phyloP scores from a whole-genome alignment of 2,329 filamentous ascomycete species.

The Boeremia lycopersici region DNA sequence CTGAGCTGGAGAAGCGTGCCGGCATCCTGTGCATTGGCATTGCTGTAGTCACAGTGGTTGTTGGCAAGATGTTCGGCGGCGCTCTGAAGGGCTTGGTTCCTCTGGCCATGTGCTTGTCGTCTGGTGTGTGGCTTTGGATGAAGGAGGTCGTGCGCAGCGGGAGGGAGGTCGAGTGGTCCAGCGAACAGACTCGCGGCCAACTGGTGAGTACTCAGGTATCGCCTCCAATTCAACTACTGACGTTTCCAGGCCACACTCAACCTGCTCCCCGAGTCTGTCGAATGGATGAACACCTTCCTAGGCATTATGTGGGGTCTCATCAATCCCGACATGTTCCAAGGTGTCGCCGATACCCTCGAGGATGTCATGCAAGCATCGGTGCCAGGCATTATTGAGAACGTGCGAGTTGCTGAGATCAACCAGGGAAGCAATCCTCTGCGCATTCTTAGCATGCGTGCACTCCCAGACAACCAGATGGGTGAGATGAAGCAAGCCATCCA shows the following conservation, averaged over 20 bases:
- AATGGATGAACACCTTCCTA: slow-evolving; percentile 92
- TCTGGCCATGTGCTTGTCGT: slow-evolving; percentile 71
- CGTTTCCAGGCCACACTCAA: slow-evolving; percentile 74
- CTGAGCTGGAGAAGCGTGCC: slow-evolving; percentile 74
- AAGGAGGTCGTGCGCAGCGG: slow-evolving; percentile 85
- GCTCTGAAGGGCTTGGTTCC: slow-evolving; percentile 77
- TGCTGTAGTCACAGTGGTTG: slow-evolving; percentile 73
- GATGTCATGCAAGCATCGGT: slow-evolving; percentile 98
- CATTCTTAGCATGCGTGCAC: slow-evolving; percentile 82
- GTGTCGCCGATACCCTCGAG: slow-evolving; percentile 88
- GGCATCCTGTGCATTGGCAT: slow-evolving; percentile 72
- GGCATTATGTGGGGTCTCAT: slow-evolving; percentile 87
- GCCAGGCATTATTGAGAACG: slow-evolving; percentile 88
- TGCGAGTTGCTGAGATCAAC: slow-evolving; percentile 92
- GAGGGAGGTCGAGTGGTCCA: slow-evolving; percentile 83
- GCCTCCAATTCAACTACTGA: background rate
- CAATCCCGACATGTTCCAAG: slow-evolving; percentile 94
- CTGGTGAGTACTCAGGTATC: slow-evolving; percentile 56
- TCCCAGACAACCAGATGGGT: slow-evolving; percentile 80
- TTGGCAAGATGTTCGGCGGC: slow-evolving; percentile 81
- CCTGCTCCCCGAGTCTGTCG: slow-evolving; percentile 86
- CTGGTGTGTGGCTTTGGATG: slow-evolving; percentile 86
- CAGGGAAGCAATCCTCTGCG: slow-evolving; percentile 91
- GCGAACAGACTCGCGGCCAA: slow-evolving; percentile 82
- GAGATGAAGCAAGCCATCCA: slow-evolving; percentile 83